A percentile compares a stretch with the other conserved stretches of the same genome.
phyloP scores from a whole-genome alignment of 192 early-diverging fungal genomes.

The Umbelopsis ramanniana region DNA sequence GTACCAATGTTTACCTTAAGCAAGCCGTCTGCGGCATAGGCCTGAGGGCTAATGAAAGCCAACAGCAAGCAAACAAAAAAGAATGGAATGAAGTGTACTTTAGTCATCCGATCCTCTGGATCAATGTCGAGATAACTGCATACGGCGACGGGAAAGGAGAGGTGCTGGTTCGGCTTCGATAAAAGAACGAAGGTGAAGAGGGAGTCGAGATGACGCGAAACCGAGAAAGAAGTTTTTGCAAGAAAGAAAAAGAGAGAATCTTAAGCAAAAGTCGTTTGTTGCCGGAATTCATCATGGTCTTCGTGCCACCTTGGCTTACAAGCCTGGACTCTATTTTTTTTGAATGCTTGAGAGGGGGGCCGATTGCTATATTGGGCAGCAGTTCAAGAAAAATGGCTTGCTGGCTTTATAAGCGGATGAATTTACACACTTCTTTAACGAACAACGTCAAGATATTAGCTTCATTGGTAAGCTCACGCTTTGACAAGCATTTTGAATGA shows the following conservation, averaged over 20 bases:
- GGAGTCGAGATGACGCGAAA: background rate
- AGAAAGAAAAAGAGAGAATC: too few species aligned
- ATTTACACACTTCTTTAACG: background rate
- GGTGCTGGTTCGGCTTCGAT: background rate
- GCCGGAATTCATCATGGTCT: too few species aligned
- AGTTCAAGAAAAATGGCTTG: background rate
- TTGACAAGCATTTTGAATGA: background rate
- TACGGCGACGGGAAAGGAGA: slow-evolving; percentile 8
- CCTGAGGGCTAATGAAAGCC: background rate
- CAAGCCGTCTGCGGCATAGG: slow-evolving; percentile 3
- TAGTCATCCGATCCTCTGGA: slow-evolving; percentile 23
- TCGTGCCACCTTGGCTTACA: slow-evolving; percentile 18
- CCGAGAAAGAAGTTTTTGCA: background rate
- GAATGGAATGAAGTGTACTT: slow-evolving; percentile 18
- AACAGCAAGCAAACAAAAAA: slow-evolving; percentile 8
- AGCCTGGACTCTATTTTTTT: slow-evolving; percentile 22
- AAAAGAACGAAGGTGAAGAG: slow-evolving; percentile 6
- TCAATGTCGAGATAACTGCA: slow-evolving; percentile 16
- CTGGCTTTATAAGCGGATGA: background rate
- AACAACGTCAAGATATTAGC: background rate
- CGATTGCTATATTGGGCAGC: slow-evolving; percentile 17
- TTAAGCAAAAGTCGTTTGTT: too few species aligned
- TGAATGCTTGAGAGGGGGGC: background rate
- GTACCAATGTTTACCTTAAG: slow-evolving; percentile 10
- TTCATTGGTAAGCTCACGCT: background rate